Conservation (phyloP, 176 grass and related monocot species). For the Metroxylon sagu region DNA sequence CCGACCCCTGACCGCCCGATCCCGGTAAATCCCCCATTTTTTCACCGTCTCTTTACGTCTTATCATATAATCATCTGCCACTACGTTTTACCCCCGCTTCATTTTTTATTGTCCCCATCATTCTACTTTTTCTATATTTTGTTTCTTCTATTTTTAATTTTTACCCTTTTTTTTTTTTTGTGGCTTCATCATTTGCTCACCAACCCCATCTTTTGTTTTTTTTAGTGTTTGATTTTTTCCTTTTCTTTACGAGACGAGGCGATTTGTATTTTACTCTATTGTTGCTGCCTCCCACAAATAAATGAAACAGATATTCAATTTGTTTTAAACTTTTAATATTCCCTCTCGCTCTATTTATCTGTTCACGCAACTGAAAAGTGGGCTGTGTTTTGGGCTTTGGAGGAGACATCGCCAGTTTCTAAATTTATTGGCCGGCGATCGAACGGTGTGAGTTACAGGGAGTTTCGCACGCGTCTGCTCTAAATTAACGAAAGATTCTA, state of each 20-base stretch:
- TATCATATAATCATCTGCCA: slow-evolving; percentile 6
- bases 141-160: slow-evolving; percentile 16
- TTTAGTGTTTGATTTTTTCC: slow-evolving; percentile 25
- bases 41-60: neutral
- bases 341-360: neutral
- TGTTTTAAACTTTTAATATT: slow-evolving; percentile 1
- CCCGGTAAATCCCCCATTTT: neutral
- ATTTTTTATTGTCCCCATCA: slow-evolving; percentile 2
- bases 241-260: slow-evolving; percentile 10
- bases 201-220: slow-evolving; percentile 19
- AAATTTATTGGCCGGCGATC: too few relatives aligned
- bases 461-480: too few relatives aligned
- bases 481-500: too few relatives aligned
- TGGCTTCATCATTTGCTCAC: neutral
- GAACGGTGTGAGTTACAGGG: too few relatives aligned
- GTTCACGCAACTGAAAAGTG: too few relatives aligned
- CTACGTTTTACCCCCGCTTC: slow-evolving; percentile 20
- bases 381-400: too few relatives aligned
- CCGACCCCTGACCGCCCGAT: neutral
- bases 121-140: slow-evolving; percentile 17
- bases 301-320: slow-evolving; percentile 18
- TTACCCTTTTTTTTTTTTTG: slow-evolving; percentile 21
- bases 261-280: slow-evolving; percentile 40
- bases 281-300: neutral
- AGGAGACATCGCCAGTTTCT: too few relatives aligned